Percentiles rank a stretch among this genome's conserved stretches.
Evolutionary conservation across 1,284 basidiomycete genomes (phyloP).

Genomic region (Apiotrichum porosum): DNA sequence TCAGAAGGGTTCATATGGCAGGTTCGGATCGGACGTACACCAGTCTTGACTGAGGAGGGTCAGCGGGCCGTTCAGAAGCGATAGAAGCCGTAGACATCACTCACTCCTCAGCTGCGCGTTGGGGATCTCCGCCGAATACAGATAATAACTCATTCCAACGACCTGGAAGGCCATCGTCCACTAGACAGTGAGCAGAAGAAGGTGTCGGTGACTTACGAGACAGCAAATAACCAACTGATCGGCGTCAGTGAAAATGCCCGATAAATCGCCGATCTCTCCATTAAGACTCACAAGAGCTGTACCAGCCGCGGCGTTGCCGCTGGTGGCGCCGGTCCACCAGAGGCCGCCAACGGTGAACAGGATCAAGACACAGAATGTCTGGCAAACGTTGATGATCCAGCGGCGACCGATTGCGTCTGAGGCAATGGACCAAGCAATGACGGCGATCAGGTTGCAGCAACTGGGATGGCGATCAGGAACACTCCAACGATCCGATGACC

Average conservation of each 20-base stretch:
- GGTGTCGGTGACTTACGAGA: too few relatives aligned
- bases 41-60: conserved; percentile 20
- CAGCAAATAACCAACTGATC: too few relatives aligned
- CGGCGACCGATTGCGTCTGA: conserved; percentile 24
- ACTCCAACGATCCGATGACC: too few relatives aligned
- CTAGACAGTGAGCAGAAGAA: too few relatives aligned
- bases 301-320: conserved; percentile 13
- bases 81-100: background rate
- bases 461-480: too few relatives aligned
- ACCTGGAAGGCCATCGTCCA: conserved; percentile 22
- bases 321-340: conserved; percentile 16
- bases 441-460: conserved; percentile 11
- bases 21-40: too few relatives aligned
- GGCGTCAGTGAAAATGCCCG: too few relatives aligned
- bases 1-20: too few relatives aligned
- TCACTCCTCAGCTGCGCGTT: conserved; percentile 22
- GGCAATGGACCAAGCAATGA: conserved; percentile 9
- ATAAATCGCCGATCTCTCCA: too few relatives aligned
- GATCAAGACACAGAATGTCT: conserved; percentile 8
- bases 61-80: too few relatives aligned
- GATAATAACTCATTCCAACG: conserved; percentile 18
- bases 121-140: conserved; percentile 26
- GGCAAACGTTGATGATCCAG: background rate
- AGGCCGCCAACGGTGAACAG: conserved; percentile 20
- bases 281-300: background rate